phyloP scores from a whole-genome alignment of 116 monocot species.

The Posidonia oceanica region DNA sequence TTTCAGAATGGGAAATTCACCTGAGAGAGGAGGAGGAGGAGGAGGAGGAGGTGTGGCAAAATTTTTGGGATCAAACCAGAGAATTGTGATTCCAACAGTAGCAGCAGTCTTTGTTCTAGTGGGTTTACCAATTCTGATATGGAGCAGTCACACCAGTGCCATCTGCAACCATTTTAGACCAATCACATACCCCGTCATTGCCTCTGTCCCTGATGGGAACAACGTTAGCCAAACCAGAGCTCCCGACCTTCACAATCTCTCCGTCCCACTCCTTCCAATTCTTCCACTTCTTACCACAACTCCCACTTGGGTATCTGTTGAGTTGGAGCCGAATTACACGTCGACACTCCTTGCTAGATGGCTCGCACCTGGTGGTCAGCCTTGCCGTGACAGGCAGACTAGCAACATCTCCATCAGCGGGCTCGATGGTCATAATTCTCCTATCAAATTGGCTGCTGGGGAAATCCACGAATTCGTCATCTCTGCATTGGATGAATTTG shows the following conservation, averaged over 20 bases:
- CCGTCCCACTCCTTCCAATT: background rate
- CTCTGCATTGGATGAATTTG: slow-evolving; percentile 36
- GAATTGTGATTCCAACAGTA: too few relatives aligned
- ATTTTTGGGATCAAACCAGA: too few relatives aligned
- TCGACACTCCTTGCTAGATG: slow-evolving; percentile 57
- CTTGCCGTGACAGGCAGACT: slow-evolving; percentile 47
- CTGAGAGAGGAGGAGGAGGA: too few relatives aligned
- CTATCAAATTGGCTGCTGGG: slow-evolving; percentile 17
- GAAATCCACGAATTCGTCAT: slow-evolving; percentile 45
- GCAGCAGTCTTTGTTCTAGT: too few relatives aligned
- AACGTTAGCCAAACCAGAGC: too few relatives aligned
- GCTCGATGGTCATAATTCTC: slow-evolving; percentile 6
- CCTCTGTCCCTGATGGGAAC: too few relatives aligned
- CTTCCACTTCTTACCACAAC: background rate
- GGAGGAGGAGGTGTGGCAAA: too few relatives aligned
- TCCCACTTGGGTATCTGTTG: slow-evolving; percentile 8
- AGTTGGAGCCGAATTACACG: slow-evolving; percentile 39
- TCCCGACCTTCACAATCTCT: too few relatives aligned
- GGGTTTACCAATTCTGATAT: too few relatives aligned
- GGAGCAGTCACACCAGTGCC: too few relatives aligned
- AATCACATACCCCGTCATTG: background rate
- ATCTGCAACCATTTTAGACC: background rate
- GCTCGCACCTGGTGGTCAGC: slow-evolving; percentile 29
- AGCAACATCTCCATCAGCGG: slow-evolving; percentile 36
- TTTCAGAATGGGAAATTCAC: too few relatives aligned